A percentile compares a stretch with the other conserved stretches of the same genome.
Evolutionary conservation across 1,284 basidiomycete genomes (phyloP).

Genomic region (Puccinia novopanici): DNA sequence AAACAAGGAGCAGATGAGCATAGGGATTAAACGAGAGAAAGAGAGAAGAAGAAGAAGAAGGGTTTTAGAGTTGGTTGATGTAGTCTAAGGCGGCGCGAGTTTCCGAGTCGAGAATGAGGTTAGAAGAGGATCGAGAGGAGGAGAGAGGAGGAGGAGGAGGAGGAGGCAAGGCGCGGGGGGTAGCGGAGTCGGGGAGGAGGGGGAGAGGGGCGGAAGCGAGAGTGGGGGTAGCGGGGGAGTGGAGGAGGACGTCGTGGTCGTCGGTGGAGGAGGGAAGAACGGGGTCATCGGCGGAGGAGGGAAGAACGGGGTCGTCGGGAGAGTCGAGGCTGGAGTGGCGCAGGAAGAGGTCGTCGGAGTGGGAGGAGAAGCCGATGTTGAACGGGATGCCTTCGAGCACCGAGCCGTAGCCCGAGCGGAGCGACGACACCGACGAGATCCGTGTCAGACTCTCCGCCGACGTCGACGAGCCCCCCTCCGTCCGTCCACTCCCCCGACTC

Average conservation of each 20-base stretch:
- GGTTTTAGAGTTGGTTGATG: too few relatives aligned
- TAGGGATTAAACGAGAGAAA: too few relatives aligned
- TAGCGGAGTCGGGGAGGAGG: slow-evolving; percentile 54
- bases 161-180: slow-evolving; percentile 53
- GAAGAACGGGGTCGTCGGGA: too few relatives aligned
- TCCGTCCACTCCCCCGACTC: neutral
- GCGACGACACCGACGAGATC: slow-evolving; percentile 5
- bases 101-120: too few relatives aligned
- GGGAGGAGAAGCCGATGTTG: slow-evolving; percentile 36
- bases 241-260: slow-evolving; percentile 56
- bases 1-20: too few relatives aligned
- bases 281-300: neutral
- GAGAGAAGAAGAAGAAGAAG: too few relatives aligned
- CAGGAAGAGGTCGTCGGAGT: too few relatives aligned
- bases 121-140: too few relatives aligned
- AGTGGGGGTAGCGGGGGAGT: slow-evolving; percentile 62
- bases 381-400: slow-evolving; percentile 48
- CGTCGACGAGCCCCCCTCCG: neutral
- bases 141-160: too few relatives aligned
- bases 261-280: neutral
- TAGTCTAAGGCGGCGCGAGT: too few relatives aligned
- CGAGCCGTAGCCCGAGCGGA: slow-evolving; percentile 41
- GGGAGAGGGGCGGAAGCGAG: slow-evolving; percentile 50
- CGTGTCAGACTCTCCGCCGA: neutral
- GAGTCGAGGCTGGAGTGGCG: too few relatives aligned